A percentile compares a stretch with the other conserved stretches of the same genome.
phyloP scores from a whole-genome alignment of 1,139 yeast species.

The Lodderomyces metapsilosis region DNA sequence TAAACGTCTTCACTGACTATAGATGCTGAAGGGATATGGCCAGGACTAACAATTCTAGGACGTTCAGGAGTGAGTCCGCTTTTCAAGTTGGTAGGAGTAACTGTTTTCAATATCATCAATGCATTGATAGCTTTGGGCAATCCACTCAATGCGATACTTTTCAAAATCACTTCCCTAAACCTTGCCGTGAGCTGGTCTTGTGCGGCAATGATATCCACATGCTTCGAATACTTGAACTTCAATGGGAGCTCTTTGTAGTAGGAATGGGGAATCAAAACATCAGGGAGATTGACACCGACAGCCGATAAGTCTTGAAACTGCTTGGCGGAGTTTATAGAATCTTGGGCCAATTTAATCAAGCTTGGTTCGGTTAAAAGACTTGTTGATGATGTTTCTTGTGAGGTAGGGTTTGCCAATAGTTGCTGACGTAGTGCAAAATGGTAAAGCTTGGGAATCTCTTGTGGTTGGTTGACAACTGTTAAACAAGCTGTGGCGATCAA shows the following conservation, averaged over 20 bases:
- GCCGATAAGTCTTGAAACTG: conserved; percentile 41
- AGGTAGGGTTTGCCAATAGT: conserved; percentile 16
- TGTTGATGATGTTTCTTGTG: conserved; percentile 5
- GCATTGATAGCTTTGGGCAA: conserved; percentile 84
- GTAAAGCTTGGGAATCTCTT: conserved; percentile 72
- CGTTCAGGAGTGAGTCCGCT: conserved; percentile 32
- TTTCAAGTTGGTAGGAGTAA: conserved; percentile 55
- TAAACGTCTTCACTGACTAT: conserved; percentile 42
- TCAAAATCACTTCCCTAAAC: conserved; percentile 73
- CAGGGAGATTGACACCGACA: conserved; percentile 47
- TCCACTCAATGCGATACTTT: conserved; percentile 77
- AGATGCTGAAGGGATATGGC: conserved; percentile 36
- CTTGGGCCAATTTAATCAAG: conserved; percentile 32
- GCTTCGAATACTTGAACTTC: conserved; percentile 29
- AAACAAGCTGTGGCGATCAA: conserved; percentile 74
- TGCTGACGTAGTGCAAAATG: conserved; percentile 68
- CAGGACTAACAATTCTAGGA: conserved; percentile 31
- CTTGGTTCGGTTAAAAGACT: conserved; percentile 24
- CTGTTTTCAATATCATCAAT: conserved; percentile 59
- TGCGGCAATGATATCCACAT: conserved; percentile 35
- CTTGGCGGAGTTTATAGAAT: conserved; percentile 37
- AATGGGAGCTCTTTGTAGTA: conserved; percentile 42
- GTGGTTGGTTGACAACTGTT: conserved; percentile 78
- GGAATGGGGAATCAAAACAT: conserved; percentile 40
- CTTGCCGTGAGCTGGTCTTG: conserved; percentile 51